These are phyloP conservation scores for Trichoderma orchidacearum DNA, from an alignment of 495 filamentous ascomycete species.

Conservation along the genomic window DNA sequence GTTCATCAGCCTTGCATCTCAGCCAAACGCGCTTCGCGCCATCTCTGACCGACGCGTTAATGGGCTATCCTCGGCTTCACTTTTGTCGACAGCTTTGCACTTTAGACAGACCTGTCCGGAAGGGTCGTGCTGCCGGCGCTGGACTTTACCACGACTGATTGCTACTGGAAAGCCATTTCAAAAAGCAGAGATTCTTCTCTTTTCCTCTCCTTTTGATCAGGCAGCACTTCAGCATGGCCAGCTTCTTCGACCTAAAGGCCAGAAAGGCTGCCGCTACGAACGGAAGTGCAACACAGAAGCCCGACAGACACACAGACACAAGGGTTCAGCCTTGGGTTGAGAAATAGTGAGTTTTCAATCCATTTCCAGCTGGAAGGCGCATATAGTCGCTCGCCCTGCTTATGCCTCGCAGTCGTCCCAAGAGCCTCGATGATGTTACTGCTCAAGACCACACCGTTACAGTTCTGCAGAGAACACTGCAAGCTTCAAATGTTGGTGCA, in stretches of 20 bases:
- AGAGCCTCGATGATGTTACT: constrained; percentile 84
- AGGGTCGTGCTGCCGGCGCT: too few relatives aligned
- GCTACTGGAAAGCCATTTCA: too few relatives aligned
- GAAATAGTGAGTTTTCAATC: constrained; percentile 68
- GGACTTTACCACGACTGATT: too few relatives aligned
- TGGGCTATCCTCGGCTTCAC: neutral
- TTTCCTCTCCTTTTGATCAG: neutral
- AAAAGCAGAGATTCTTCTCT: too few relatives aligned
- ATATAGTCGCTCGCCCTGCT: neutral
- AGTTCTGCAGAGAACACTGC: constrained; percentile 80
- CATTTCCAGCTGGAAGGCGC: neutral
- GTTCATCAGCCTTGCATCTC: neutral
- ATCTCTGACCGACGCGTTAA: neutral
- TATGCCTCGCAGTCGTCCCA: constrained; percentile 58
- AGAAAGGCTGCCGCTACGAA: constrained; percentile 66
- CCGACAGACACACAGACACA: constrained; percentile 48
- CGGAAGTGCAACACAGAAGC: constrained; percentile 29
- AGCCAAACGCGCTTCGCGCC: neutral
- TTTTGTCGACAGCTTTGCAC: neutral
- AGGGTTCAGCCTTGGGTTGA: constrained; percentile 87
- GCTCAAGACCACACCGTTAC: constrained; percentile 96
- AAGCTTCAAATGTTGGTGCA: constrained; percentile 70
- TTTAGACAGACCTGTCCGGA: too few relatives aligned
- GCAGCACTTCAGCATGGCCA: constrained; percentile 38
- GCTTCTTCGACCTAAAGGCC: constrained; percentile 92